A percentile compares a stretch with the other conserved stretches of the same genome.
phyloP scores from a whole-genome alignment of 2,329 filamentous ascomycete genomes.

The Escovopsis weberi region DNA sequence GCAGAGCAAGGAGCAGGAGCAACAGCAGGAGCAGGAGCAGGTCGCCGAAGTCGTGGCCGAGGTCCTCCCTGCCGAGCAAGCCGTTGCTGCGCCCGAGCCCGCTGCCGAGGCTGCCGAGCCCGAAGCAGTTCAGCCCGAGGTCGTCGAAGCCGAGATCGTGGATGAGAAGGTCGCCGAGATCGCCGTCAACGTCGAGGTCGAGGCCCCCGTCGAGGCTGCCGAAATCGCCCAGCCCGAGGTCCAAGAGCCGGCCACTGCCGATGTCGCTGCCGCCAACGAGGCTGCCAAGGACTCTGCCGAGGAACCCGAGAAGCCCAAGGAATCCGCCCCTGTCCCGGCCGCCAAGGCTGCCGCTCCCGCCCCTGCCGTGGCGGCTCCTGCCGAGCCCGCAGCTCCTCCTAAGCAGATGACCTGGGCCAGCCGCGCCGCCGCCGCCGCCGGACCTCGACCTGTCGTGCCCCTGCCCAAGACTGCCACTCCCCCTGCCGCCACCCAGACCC shows the following conservation, averaged over 20 bases:
- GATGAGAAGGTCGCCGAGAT: conserved; percentile 66
- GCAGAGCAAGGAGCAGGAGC: conserved; percentile 21
- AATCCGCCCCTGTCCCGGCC: conserved; percentile 40
- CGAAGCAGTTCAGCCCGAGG: conserved; percentile 23
- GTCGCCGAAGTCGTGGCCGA: conserved; percentile 21
- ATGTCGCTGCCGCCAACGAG: conserved; percentile 36
- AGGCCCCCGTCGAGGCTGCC: conserved; percentile 20
- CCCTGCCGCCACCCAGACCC: conserved; percentile 32
- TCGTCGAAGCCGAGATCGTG: conserved; percentile 38
- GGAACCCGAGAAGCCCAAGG: conserved; percentile 52
- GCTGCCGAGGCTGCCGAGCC: conserved; percentile 17
- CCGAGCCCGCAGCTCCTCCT: conserved; percentile 29
- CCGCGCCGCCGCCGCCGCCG: conserved; percentile 44
- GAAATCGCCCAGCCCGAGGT: conserved; percentile 25
- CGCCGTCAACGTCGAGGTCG: conserved; percentile 21
- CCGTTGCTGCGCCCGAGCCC: conserved; percentile 16
- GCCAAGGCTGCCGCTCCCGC: conserved; percentile 27
- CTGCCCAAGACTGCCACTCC: conserved; percentile 43
- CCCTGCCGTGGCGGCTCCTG: conserved; percentile 35
- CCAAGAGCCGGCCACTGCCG: conserved; percentile 21
- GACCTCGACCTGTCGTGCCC: conserved; percentile 37
- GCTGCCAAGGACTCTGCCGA: conserved; percentile 35
- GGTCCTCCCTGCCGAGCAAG: conserved; percentile 12
- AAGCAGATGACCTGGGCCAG: conserved; percentile 67
- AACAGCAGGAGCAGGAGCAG: conserved; percentile 15